Evolutionary conservation across 371 early-diverging fungal species (phyloP), one percentile per base, ranked within the genome.

Genomic region (Syncephalastrum racemosum): DNA sequence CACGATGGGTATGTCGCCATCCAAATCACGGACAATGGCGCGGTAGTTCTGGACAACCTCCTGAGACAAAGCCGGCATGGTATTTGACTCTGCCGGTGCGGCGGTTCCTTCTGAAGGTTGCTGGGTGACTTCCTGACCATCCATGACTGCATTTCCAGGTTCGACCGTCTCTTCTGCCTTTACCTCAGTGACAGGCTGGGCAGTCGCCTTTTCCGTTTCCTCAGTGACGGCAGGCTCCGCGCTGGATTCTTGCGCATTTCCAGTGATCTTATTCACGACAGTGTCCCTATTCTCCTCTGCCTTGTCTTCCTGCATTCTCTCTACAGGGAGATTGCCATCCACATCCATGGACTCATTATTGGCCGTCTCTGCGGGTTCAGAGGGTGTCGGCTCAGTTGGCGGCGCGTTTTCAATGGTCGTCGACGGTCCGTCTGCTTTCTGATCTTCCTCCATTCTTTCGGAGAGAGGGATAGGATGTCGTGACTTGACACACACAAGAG

Each of bases 401-500:
- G 36, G 36, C 10, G 6, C 36, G 36, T 8, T 12, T 2, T 31
- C 36, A 5, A 12, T 31, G 5, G 36, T 10, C 36, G 36, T 31
- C 2, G 36, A 8, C 2, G 3, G 36, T 31, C 12, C 10, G 10
- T 31, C 36, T 5, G 36, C 36, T 12, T 31, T 31, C 12, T 31
- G 10, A 31, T 10, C 10, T 8, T 31, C 36, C 10, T 1, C 36
- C 36, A 5, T 31, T 31, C 36, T 31, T 31, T 31, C 36, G 36
- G 36, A 31, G 36, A 31, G 36, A 31, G 36, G 36, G 36, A 31
- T 8, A 10, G 36, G 36, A 31, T 31, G 36, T 12, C 36, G 36
- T 8, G 36, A 31, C 63, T 81, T 74, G 23, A 90, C 73, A 62
- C 91, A 91, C 1, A 90, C 58, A 10, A 68, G 54, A 2, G 77